These are phyloP conservation scores for Arthonia radiata DNA, from an alignment of 495 filamentous ascomycete genomes.

Conservation along the genomic window DNA sequence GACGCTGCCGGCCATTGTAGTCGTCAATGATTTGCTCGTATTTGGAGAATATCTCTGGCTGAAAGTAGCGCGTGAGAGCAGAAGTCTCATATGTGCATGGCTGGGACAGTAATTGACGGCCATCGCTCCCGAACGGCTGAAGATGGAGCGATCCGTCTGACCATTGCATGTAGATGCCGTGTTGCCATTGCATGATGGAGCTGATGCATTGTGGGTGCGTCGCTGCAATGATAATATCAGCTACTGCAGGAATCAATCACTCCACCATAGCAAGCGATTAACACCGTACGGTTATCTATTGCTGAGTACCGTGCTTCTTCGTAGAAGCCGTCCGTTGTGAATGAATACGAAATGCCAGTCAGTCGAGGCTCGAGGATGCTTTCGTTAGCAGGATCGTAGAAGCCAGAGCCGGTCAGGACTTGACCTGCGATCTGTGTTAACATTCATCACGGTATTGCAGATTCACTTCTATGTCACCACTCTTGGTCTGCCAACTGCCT, in stretches of 20 bases:
- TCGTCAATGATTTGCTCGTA: conserved; percentile 35
- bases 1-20: conserved; percentile 35
- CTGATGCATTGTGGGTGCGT: conserved; percentile 35
- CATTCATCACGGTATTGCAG: too few relatives aligned
- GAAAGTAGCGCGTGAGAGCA: conserved; percentile 43
- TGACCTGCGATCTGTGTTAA: too few relatives aligned
- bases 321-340: conserved; percentile 44
- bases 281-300: conserved; percentile 43
- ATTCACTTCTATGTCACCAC: too few relatives aligned
- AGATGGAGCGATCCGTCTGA: conserved; percentile 34
- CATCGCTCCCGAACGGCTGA: conserved; percentile 40
- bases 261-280: background rate
- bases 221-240: conserved; percentile 17
- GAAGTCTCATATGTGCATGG: conserved; percentile 30
- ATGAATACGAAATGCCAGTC: conserved; percentile 65
- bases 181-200: conserved; percentile 58
- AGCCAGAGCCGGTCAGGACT: too few relatives aligned
- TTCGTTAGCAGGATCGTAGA: conserved; percentile 50
- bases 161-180: conserved; percentile 33
- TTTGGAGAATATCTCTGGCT: conserved; percentile 38
- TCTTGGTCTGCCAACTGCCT: too few relatives aligned
- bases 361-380: conserved; percentile 40
- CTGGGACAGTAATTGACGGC: conserved; percentile 43
- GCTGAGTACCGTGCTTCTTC: conserved; percentile 55
- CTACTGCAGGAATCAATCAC: conserved; percentile 4